A percentile compares a stretch with the other conserved stretches of the same genome.
Conservation (phyloP, 139 green algal species). For the Chlamydomonas sp. region DNA sequence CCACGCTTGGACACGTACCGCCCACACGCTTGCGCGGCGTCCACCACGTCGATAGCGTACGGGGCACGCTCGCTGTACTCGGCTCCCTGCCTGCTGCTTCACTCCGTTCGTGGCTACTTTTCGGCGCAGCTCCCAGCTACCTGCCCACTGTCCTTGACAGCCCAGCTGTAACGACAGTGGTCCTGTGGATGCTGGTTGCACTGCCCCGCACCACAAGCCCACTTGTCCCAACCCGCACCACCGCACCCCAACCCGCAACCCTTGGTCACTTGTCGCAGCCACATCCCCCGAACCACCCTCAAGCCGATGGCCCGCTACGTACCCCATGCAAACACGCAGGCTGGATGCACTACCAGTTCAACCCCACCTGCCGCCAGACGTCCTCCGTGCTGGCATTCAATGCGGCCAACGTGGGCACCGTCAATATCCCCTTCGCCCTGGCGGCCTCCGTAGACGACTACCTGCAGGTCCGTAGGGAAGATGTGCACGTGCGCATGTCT, state of each 20-base stretch:
- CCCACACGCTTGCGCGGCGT: too few relatives aligned
- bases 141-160: too few relatives aligned
- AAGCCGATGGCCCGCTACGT: too few relatives aligned
- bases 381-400: not conserved
- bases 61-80: too few relatives aligned
- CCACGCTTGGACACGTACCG: too few relatives aligned
- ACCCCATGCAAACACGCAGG: not conserved
- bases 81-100: too few relatives aligned
- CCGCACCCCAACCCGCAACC: not conserved
- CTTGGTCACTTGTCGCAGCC: not conserved
- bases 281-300: too few relatives aligned
- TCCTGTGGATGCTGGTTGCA: not conserved
- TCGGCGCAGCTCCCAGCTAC: too few relatives aligned
- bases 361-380: not conserved
- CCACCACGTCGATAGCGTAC: too few relatives aligned
- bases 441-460: not conserved
- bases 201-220: not conserved
- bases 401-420: not conserved
- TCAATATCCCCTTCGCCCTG: not conserved
- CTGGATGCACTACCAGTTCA: conserved; percentile 22
- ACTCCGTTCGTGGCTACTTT: too few relatives aligned
- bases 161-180: not conserved
- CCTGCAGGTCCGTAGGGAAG: not conserved
- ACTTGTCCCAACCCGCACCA: not conserved
- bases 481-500: too few relatives aligned